phyloP scores from a whole-genome alignment of 176 grass and related monocot species.

The Tillandsia leiboldiana region DNA sequence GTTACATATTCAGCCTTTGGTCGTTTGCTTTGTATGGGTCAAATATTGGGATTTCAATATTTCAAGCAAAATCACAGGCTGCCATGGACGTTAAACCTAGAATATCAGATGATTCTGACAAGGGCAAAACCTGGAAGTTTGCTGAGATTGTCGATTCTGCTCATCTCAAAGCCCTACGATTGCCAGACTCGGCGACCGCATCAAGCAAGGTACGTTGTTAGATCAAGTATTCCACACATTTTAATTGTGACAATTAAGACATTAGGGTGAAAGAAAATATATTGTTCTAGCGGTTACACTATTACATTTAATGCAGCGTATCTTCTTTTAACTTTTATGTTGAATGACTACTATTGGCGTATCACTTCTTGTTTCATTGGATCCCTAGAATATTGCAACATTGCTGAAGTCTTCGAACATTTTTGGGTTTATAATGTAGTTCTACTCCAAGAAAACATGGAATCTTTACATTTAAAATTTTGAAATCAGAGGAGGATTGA shows the following conservation, averaged over 20 bases:
- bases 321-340: no score
- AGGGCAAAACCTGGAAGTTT: slow-evolving; percentile 80
- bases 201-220: slow-evolving; percentile 58
- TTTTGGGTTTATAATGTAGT: no score
- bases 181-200: slow-evolving; percentile 47
- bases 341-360: no score
- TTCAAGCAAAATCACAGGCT: slow-evolving; percentile 38
- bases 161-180: slow-evolving; percentile 68
- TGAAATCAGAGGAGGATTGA: no score
- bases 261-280: no score
- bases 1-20: slow-evolving; percentile 17
- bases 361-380: no score
- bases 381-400: no score
- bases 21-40: slow-evolving; percentile 2
- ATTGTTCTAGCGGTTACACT: no score
- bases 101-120: slow-evolving; percentile 89
- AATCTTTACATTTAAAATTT: no score
- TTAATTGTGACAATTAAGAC: background rate
- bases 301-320: no score
- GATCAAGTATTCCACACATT: background rate
- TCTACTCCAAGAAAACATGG: no score
- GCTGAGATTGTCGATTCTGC: slow-evolving; percentile 67
- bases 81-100: slow-evolving; percentile 87
- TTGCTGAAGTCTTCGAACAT: no score
- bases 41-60: slow-evolving; percentile 15